Base-by-base conservation (phyloP, 2,329 filamentous ascomycete genomes). In the Cordyceps cateniannulata region DNA sequence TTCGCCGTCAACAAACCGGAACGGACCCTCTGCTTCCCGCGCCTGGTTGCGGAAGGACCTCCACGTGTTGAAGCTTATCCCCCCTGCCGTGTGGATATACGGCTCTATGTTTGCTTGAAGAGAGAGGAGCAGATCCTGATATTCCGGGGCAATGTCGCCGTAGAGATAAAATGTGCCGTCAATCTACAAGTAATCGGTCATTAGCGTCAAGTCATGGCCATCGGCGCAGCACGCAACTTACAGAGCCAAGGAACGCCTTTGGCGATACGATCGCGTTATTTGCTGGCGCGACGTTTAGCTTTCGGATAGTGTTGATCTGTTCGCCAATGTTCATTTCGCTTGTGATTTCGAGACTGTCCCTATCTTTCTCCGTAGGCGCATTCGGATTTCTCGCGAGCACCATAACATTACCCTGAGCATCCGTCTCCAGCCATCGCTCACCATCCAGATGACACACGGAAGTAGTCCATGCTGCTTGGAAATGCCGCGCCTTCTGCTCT, bases 101-200 rank as follows among this genome's bases (percentile, higher is more conserved):
- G 81, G 77, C 5, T 88, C 85, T 61, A 98, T 82, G 42, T 82
- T 84, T 0, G 78, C 76, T 71, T 99, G 95, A 59, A 99, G 85
- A 1, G 85, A 85, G 75, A 97, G 88, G 27, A 99, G 82, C 14
- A 96, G 79, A 66, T 96, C 89, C 69, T 91, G 88, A 58, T 89
- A 85, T 4, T 81, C 72, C 0, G 88, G 80, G 3, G 87, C 80
- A 65, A 99, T 91, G 7, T 89, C 83, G 1, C 89, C 91, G 68
- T 95, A 93, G 65, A 99, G 85, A 73, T 96, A 97, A 53, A 99
- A 87, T 0, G 89, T 89, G 27, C 95, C 95, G 72, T 98, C 93
- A 52, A 93, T 85, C 91, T 95, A 66, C 16, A 42, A 20, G 42
- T 16, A 5, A 25, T 16, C 5, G 16, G 29, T 47, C 55, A 61